phyloP scores from a whole-genome alignment of 495 filamentous ascomycete species.

The Chaetomidium leptoderma region DNA sequence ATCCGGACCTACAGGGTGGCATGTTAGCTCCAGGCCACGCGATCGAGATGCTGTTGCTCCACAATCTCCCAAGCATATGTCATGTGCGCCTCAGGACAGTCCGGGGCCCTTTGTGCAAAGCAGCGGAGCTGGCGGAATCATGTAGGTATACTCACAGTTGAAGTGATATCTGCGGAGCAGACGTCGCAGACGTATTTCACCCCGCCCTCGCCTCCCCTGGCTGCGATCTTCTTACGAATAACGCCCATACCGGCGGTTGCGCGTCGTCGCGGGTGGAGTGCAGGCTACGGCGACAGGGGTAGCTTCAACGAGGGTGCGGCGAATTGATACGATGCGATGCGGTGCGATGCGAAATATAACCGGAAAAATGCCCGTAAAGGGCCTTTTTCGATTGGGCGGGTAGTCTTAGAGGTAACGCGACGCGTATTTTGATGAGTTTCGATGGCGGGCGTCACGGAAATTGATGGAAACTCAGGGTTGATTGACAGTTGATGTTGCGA shows the following conservation, averaged over 20 bases:
- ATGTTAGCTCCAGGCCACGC: conserved; percentile 16
- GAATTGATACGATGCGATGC: too few relatives aligned
- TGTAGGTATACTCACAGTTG: conserved; percentile 61
- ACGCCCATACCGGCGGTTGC: conserved; percentile 66
- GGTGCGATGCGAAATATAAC: conserved; percentile 11
- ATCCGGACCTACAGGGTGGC: conserved; percentile 70
- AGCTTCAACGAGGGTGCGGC: background rate
- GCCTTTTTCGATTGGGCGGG: conserved; percentile 6
- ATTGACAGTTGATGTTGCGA: conserved; percentile 17
- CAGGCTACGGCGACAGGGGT: conserved; percentile 21
- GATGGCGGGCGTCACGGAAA: conserved; percentile 3
- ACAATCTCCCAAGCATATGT: conserved; percentile 6
- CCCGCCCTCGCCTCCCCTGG: conserved; percentile 83
- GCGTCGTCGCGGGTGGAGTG: conserved; percentile 16
- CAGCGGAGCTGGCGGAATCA: background rate
- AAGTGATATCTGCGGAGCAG: conserved; percentile 91
- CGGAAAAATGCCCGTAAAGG: conserved; percentile 16
- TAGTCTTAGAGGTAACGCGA: conserved; percentile 1
- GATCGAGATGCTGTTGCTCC: conserved; percentile 16
- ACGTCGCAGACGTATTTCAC: conserved; percentile 95
- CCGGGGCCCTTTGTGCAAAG: background rate
- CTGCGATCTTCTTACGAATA: conserved; percentile 91
- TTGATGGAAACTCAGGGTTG: conserved; percentile 24
- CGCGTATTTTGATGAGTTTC: conserved; percentile 28
- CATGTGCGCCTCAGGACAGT: background rate